phyloP scores from a whole-genome alignment of 805 yeast species.

The Saturnispora halmiae region DNA sequence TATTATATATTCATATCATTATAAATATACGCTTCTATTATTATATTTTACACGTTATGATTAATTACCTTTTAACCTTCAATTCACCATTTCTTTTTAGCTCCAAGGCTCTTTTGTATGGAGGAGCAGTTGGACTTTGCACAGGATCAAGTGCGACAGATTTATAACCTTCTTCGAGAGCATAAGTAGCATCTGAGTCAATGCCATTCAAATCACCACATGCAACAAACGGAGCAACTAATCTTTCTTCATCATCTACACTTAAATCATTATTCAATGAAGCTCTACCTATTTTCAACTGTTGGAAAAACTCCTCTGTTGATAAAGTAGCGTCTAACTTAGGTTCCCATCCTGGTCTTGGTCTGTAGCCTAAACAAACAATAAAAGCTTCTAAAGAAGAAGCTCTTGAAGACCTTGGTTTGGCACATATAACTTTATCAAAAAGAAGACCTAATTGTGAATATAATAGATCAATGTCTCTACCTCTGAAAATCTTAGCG shows the following conservation, averaged over 20 bases:
- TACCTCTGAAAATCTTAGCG: conserved; percentile 92
- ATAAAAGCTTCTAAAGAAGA: conserved; percentile 90
- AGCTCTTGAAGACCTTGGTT: conserved; percentile 92
- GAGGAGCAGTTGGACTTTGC: conserved; percentile 94
- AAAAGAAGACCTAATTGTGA: conserved; percentile 85
- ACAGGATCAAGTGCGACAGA: conserved; percentile 72
- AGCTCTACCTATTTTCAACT: conserved; percentile 46
- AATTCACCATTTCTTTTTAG: conserved; percentile 68
- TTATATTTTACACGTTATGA: not conserved
- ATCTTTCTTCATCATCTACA: conserved; percentile 53
- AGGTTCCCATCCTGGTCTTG: conserved; percentile 81
- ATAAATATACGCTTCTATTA: not conserved
- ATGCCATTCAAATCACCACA: conserved; percentile 83
- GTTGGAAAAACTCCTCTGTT: conserved; percentile 77
- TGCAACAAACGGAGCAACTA: conserved; percentile 85
- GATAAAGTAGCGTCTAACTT: conserved; percentile 40
- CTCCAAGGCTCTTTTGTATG: conserved; percentile 86
- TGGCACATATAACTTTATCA: conserved; percentile 85
- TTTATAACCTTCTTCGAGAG: conserved; percentile 36
- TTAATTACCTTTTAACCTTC: conserved; percentile 15
- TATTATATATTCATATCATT: not conserved
- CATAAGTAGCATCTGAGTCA: conserved; percentile 93
- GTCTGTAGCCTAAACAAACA: conserved; percentile 82
- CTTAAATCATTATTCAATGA: conserved; percentile 38
- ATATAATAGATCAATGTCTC: conserved; percentile 89